Conservation (phyloP, 257 asterid species). For the Buddleja alternifolia region DNA sequence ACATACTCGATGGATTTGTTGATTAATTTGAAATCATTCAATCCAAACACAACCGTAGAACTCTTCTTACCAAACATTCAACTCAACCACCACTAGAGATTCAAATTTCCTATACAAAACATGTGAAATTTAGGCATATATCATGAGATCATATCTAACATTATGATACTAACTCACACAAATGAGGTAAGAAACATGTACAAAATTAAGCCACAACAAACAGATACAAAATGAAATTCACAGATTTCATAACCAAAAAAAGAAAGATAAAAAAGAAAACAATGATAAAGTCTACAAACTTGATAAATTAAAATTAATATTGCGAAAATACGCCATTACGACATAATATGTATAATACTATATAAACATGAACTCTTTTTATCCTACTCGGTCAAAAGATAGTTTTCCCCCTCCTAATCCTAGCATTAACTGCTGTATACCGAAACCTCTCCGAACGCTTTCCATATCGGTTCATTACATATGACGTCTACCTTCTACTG, state of each 20-base stretch:
- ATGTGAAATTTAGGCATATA: neutral
- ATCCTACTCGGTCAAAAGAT: slow-evolving; percentile 35
- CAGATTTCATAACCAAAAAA: neutral
- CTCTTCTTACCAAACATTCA: neutral
- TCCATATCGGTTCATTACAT: slow-evolving; percentile 24
- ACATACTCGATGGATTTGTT: too few relatives aligned
- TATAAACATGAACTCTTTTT: slow-evolving; percentile 39
- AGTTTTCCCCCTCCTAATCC: slow-evolving; percentile 30
- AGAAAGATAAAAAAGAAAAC: neutral
- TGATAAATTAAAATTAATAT: slow-evolving; percentile 30
- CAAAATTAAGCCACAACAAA: neutral
- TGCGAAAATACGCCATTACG: slow-evolving; percentile 21
- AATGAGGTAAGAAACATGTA: neutral
- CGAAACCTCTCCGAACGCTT: slow-evolving; percentile 43
- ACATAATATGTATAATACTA: slow-evolving; percentile 42
- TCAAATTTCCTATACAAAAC: neutral
- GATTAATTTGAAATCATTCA: too few relatives aligned
- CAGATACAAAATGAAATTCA: slow-evolving; percentile 1
- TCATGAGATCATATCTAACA: slow-evolving; percentile 17
- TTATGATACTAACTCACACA: neutral
- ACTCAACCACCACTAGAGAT: too few relatives aligned
- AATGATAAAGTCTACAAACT: neutral
- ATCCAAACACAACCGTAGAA: too few relatives aligned
- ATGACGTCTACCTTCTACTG: slow-evolving; percentile 25
- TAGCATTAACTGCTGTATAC: slow-evolving; percentile 45